Evolutionary conservation across 202 grass and related monocot genomes (phyloP), one percentile per base, ranked within the genome.

Genomic region (Musa balbisiana): DNA sequence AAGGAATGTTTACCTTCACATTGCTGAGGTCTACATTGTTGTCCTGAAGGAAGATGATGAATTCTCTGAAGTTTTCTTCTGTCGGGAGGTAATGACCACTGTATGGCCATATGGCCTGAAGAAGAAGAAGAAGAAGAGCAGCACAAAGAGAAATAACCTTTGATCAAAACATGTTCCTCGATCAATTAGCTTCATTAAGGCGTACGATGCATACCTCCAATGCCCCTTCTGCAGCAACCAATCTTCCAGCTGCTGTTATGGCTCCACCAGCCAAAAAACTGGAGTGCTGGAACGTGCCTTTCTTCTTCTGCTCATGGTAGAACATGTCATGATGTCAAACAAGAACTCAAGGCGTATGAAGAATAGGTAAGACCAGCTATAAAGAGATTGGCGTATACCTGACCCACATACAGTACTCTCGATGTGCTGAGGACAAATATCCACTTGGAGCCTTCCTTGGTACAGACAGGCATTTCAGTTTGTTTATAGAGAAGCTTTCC

Each of bases 241-340:
- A 76, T 81, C 94, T 85, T 43, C 94, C 94, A 51, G 90, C 94
- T 65, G 94, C 86, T 1, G 90, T 91, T 75, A 84, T 97, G 33
- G 94, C 94, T 10, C 84, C 90, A 0, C 94, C 94, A 6, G 90
- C 64, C 72, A 97, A 81, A 84, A 97, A 97, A 76, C 94, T 97
- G 8, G 94, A 97, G 91, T 97, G 93, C 71, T 97, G 93, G 81
- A 97, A 97, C n/a, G 76, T 79, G 14, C 93, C 93, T 79, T 97
- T 97, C 81, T 82, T 86, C 82, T 97, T 97, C 93, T 97, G 90
- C 72, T 54, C 85, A 33, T 27, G 1, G 14, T 29, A 56, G 66
- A 56, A 52, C 50, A 80, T 26, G 20, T 11, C 2, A 8, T 43
- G 14, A 75, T 11, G 55, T 11, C 19, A 75, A 16, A 3, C 10